Evolutionary conservation across 1,284 basidiomycete species (phyloP), one percentile per base, ranked within the genome.

Genomic region (Leccinum fallax): DNA sequence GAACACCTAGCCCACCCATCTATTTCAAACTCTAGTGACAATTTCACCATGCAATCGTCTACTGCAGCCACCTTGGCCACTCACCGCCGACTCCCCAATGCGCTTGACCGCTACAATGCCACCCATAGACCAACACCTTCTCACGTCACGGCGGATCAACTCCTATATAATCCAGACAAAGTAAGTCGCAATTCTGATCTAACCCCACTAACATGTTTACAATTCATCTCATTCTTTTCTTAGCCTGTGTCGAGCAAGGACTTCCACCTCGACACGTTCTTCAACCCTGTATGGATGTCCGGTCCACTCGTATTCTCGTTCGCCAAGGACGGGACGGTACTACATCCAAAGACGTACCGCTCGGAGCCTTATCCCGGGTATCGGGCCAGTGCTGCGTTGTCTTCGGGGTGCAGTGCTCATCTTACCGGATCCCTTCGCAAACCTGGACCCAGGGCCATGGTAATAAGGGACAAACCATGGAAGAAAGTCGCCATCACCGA

Each of bases 401-500:
- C 53, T 40, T 34, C 40, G 16, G 10, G 49, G 1, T 36, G 28
- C 34, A 10, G 10, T 15, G 26, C 15, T 28, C 9, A 3, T 19
- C 4, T 13, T 15, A 10, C 15, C 2, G 9, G n/a, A 19, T 6
- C 24, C 0, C 11, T 48, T 48, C 46, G 51, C n/a, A 43, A 13
- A 4, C 28, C 15, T 10, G 16, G 7, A 48, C 46, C 46, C 19
- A 48, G 46, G 21, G 24, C 24, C 28, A 61, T 21, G 53, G 54
- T 24, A 38, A 61, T n/a, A 11, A 7, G 24, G 8, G 55, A 62
- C 38, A 75, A 74, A 53, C 61, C 61, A 5, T 75, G 74, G 71
- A 75, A 75, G 66, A 71, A 68, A 10, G 62, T 74, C 5, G 63
- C 66, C 10, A 63, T 76, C 30, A 71, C 61, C 1, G 71, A 76